Base-by-base conservation (phyloP, 495 filamentous ascomycete species). In the Hapsidospora chrysogenum region DNA sequence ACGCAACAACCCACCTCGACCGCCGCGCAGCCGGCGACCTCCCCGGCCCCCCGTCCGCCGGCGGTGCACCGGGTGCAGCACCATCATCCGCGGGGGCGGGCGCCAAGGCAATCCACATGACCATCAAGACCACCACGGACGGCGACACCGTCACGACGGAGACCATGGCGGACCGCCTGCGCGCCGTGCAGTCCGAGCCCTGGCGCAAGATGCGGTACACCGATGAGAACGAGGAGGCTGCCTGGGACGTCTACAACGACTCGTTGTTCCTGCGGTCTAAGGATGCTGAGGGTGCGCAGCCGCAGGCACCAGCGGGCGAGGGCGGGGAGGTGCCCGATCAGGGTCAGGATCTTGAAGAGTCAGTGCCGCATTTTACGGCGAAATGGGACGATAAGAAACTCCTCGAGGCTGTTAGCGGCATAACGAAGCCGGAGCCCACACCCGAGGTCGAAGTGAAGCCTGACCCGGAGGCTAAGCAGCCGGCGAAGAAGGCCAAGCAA, bases 81-180 rank as follows among this genome's bases (percentile, higher is more conserved):
- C 35, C 30, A 17, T 31, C 20, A 29, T 36, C 39, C 15, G 35
- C 39, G 1, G 42, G 43, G 6, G 39, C 47, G 31, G 52, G 57
- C 29, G 61, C 63, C 3, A 56, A 58, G 29, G 63, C 63, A 5
- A 66, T 66, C 45, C 61, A 64, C 48, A 66, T 66, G 63, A 59
- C 61, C 11, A 61, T 66, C 40, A 66, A 66, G 36, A 57, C 58
- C 11, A 54, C 54, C 29, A 47, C 53, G 29, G 54, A 56, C 45
- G 45, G 46, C 35, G 58, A 55, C 17, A 57, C 53, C 19, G 38
- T 51, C 2, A 39, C 47, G 11, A 56, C 58, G 7, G 63, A 66
- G 39, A 64, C 63, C 1, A 64, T 66, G 53, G 51, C 50, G 8
- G 58, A 63, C 40, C 58, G 63, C 1, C 42, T 64, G 34, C 55